A percentile compares a stretch with the other conserved stretches of the same genome.
These are phyloP conservation scores for Leccinum variicolor DNA, from an alignment of 768 basidiomycete genomes.

Conservation along the genomic window DNA sequence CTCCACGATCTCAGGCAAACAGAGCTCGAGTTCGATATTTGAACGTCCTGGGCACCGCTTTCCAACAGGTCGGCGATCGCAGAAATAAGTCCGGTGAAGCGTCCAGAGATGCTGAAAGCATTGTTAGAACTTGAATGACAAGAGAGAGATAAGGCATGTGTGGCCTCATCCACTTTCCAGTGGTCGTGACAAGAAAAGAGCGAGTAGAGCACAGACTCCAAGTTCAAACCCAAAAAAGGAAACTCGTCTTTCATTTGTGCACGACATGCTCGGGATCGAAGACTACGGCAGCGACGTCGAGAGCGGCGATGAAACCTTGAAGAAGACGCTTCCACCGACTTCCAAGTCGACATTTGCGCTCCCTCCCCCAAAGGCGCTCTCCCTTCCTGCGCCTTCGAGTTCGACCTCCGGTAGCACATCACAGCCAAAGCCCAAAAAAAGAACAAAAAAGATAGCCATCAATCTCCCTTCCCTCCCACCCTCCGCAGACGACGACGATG, in stretches of 20 bases:
- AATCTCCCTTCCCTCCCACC: slow-evolving; percentile 28
- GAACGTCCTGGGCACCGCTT: no score
- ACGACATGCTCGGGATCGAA: slow-evolving; percentile 69
- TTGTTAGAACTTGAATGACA: no score
- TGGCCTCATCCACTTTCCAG: no score
- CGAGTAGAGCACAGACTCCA: no score
- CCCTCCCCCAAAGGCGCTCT: slow-evolving; percentile 32
- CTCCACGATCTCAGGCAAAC: no score
- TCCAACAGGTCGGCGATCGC: no score
- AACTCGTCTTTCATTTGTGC: background rate
- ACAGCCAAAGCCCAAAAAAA: slow-evolving; percentile 43
- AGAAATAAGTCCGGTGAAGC: no score
- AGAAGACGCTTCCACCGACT: no score
- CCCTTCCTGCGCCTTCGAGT: slow-evolving; percentile 26
- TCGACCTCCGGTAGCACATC: slow-evolving; percentile 10
- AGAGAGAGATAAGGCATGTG: no score
- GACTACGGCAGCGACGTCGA: slow-evolving; percentile 75
- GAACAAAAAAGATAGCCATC: slow-evolving; percentile 42
- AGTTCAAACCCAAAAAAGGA: background rate
- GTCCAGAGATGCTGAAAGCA: no score
- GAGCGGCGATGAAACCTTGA: slow-evolving; percentile 48
- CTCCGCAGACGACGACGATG: slow-evolving; percentile 41
- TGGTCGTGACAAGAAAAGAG: no score
- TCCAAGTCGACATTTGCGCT: slow-evolving; percentile 34
- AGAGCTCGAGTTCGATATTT: no score